These are phyloP conservation scores for Coemansia sp. DNA, from an alignment of 192 early-diverging fungal genomes.

Conservation along the genomic window DNA sequence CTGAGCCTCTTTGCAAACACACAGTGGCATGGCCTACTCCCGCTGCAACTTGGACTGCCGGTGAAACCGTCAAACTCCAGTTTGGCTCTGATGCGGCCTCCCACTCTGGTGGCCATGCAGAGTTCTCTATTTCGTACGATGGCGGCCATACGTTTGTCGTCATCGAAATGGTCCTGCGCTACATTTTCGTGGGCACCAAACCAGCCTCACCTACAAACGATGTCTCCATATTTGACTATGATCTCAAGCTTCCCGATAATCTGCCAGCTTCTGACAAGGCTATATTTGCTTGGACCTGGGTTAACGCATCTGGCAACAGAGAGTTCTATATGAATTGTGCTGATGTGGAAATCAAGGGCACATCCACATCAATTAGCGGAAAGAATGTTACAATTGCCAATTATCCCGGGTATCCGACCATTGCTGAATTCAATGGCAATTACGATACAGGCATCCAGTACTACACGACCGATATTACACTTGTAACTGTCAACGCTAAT, in stretches of 20 bases:
- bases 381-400: constrained; percentile 43
- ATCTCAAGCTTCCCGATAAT: constrained; percentile 16
- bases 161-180: constrained; percentile 41
- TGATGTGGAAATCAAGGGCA: constrained; percentile 58
- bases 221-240: constrained; percentile 3
- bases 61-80: constrained; percentile 39
- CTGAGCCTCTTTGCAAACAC: constrained; percentile 32
- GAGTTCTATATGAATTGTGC: constrained; percentile 71
- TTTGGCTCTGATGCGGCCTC: constrained; percentile 20
- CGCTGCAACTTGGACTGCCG: too few relatives aligned
- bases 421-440: constrained; percentile 6
- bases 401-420: constrained; percentile 13
- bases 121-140: constrained; percentile 64
- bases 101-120: constrained; percentile 63
- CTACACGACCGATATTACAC: constrained; percentile 12
- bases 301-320: constrained; percentile 60
- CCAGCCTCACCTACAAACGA: constrained; percentile 12
- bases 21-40: constrained; percentile 37
- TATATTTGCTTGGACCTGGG: constrained; percentile 64
- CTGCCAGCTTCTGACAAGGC: constrained; percentile 27
- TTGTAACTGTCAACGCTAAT: constrained; percentile 11
- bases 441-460: constrained; percentile 11
- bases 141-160: constrained; percentile 59
- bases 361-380: constrained; percentile 14
- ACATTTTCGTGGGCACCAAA: constrained; percentile 28